phyloP scores from a whole-genome alignment of 1,284 basidiomycete species.

The Sporisorium iseilematis-ciliati region DNA sequence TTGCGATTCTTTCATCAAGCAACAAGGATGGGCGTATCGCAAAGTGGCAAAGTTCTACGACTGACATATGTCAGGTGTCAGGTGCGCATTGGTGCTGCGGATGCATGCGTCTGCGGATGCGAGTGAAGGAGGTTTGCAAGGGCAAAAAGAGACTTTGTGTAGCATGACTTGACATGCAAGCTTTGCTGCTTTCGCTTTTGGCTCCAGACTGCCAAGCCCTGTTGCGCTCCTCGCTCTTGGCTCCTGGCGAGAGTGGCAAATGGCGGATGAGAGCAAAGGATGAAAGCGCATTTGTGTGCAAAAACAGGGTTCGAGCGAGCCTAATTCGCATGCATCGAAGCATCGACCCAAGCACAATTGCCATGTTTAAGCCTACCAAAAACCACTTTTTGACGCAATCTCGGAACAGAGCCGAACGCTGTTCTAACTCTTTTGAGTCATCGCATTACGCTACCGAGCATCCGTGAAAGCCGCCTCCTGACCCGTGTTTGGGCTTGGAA shows the following conservation, averaged over 20 bases:
- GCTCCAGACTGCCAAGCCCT: background rate
- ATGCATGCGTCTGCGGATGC: background rate
- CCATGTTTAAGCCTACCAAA: background rate
- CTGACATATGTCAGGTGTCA: background rate
- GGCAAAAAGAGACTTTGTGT: background rate
- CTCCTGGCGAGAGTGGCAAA: too few relatives aligned
- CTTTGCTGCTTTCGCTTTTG: background rate
- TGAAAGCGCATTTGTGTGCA: background rate
- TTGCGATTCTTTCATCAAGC: background rate
- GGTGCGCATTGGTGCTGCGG: background rate
- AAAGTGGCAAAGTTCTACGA: background rate
- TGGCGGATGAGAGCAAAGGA: background rate
- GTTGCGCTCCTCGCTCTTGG: background rate
- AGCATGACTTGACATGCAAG: background rate
- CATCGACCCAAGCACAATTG: slow-evolving; percentile 6
- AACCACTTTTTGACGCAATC: background rate
- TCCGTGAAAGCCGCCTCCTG: background rate
- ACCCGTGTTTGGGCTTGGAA: too few relatives aligned
- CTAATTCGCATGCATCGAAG: slow-evolving; percentile 10
- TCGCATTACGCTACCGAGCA: background rate
- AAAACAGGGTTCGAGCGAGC: background rate
- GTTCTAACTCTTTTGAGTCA: background rate
- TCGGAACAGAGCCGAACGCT: slow-evolving; percentile 18
- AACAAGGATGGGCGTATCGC: background rate
- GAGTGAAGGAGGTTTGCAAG: background rate